Percentiles rank a stretch among this genome's conserved stretches.
These are phyloP conservation scores for Aquilaria agallochum DNA, from an alignment of 441 rosid species.

Conservation along the genomic window DNA sequence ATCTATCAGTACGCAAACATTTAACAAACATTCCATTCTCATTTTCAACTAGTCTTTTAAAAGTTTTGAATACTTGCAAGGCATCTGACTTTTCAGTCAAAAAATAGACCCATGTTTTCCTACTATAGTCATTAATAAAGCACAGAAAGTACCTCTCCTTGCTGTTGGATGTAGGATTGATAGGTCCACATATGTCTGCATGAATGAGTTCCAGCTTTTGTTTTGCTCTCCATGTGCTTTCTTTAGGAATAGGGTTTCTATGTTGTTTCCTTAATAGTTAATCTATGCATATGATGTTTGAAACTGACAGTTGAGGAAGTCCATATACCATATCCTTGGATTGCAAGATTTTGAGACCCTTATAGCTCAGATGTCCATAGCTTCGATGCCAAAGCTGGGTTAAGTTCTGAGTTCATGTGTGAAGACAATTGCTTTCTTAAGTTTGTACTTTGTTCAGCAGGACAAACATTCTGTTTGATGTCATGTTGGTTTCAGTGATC, in stretches of 20 bases:
- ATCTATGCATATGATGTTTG: not conserved
- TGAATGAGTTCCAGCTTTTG: not conserved
- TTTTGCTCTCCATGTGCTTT: not conserved
- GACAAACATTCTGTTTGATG: not conserved
- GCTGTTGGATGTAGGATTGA: not conserved
- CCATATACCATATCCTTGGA: not conserved
- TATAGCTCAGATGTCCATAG: not conserved
- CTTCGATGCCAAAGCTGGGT: not conserved
- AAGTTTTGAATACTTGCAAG: no score
- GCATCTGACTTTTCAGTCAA: no score
- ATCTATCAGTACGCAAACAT: no score
- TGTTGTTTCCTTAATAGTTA: not conserved
- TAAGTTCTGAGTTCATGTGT: no score
- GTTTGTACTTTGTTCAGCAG: no score
- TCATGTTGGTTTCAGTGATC: not conserved
- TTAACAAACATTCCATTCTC: no score
- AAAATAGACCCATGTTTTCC: not conserved
- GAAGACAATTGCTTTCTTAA: no score
- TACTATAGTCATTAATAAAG: not conserved
- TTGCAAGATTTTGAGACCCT: not conserved
- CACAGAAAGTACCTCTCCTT: not conserved
- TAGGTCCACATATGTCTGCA: not conserved
- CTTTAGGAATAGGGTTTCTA: not conserved
- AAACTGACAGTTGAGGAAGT: not conserved
- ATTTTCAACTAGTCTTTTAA: not conserved